These are phyloP conservation scores for Candida dendrica DNA, from an alignment of 805 yeast species.

Conservation along the genomic window DNA sequence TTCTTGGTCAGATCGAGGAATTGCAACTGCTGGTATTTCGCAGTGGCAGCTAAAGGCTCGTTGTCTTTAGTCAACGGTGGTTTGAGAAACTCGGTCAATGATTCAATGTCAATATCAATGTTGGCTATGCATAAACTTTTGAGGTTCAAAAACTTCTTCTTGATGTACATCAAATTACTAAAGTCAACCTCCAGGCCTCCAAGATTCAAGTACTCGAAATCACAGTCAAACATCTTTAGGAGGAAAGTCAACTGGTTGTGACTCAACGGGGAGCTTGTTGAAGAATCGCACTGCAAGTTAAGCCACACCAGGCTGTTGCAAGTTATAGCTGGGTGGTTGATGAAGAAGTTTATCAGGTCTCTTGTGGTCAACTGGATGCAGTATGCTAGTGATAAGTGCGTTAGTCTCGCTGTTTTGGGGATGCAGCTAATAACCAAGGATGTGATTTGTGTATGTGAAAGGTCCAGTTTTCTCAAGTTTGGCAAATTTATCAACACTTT, in stretches of 20 bases:
- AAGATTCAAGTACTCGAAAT: slow-evolving; percentile 44
- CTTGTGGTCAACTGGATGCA: slow-evolving; percentile 66
- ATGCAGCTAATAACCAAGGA: slow-evolving; percentile 50
- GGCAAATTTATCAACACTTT: slow-evolving; percentile 51
- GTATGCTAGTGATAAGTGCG: slow-evolving; percentile 65
- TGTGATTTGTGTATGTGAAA: slow-evolving; percentile 74
- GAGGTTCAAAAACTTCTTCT: slow-evolving; percentile 30
- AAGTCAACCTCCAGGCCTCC: slow-evolving; percentile 54
- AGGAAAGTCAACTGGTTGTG: slow-evolving; percentile 43
- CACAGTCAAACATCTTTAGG: slow-evolving; percentile 31
- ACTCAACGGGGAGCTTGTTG: slow-evolving; percentile 52
- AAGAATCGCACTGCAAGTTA: slow-evolving; percentile 55
- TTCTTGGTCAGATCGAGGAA: slow-evolving; percentile 65
- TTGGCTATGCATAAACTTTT: slow-evolving; percentile 30
- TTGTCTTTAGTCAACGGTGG: slow-evolving; percentile 19
- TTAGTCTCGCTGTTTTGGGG: slow-evolving; percentile 50
- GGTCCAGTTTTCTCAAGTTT: slow-evolving; percentile 60
- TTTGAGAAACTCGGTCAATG: slow-evolving; percentile 24
- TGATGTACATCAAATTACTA: slow-evolving; percentile 29
- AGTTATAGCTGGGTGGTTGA: slow-evolving; percentile 59
- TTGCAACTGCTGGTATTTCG: slow-evolving; percentile 30
- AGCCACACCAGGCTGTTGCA: slow-evolving; percentile 54
- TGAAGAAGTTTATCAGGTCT: slow-evolving; percentile 61
- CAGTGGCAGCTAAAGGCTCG: not conserved
- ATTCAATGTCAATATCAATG: slow-evolving; percentile 25